phyloP scores from a whole-genome alignment of 2,329 filamentous ascomycete genomes.

The Aspergillus hiratsukae region DNA sequence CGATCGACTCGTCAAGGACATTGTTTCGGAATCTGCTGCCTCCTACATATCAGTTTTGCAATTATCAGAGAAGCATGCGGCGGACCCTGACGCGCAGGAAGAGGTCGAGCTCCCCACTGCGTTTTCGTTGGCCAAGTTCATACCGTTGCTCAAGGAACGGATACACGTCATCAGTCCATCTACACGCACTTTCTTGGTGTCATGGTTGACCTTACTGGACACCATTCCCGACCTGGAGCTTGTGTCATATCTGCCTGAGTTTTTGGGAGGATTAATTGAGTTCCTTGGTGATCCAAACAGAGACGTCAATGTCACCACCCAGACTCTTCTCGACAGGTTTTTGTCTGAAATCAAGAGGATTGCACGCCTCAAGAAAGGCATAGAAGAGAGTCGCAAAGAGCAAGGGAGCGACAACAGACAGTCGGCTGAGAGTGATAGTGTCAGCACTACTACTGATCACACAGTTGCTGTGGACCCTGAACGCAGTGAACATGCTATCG shows the following conservation, averaged over 20 bases:
- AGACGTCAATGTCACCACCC: slow-evolving; percentile 93
- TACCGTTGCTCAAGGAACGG: slow-evolving; percentile 87
- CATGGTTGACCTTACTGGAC: slow-evolving; percentile 91
- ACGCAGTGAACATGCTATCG: slow-evolving; percentile 53
- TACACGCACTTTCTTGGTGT: slow-evolving; percentile 89
- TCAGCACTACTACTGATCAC: slow-evolving; percentile 53
- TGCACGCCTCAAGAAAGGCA: slow-evolving; percentile 83
- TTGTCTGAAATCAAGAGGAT: slow-evolving; percentile 93
- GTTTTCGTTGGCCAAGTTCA: slow-evolving; percentile 86
- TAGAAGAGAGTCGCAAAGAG: slow-evolving; percentile 75
- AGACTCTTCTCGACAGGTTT: slow-evolving; percentile 83
- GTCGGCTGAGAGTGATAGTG: slow-evolving; percentile 65
- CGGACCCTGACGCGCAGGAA: slow-evolving; percentile 37
- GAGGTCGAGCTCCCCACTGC: slow-evolving; percentile 66
- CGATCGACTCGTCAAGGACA: slow-evolving; percentile 92
- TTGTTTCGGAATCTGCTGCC: slow-evolving; percentile 89
- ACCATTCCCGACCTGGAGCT: slow-evolving; percentile 96
- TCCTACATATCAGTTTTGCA: slow-evolving; percentile 91
- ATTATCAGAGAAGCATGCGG: slow-evolving; percentile 47
- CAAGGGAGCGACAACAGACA: slow-evolving; percentile 64
- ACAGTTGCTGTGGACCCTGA: slow-evolving; percentile 35
- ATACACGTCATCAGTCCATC: slow-evolving; percentile 94
- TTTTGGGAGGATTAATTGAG: slow-evolving; percentile 80
- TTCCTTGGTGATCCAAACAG: slow-evolving; percentile 88
- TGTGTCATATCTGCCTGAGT: slow-evolving; percentile 86